Percentiles rank a stretch among this genome's conserved stretches.
phyloP scores from a whole-genome alignment of 768 basidiomycete genomes.

The Suillus subluteus region DNA sequence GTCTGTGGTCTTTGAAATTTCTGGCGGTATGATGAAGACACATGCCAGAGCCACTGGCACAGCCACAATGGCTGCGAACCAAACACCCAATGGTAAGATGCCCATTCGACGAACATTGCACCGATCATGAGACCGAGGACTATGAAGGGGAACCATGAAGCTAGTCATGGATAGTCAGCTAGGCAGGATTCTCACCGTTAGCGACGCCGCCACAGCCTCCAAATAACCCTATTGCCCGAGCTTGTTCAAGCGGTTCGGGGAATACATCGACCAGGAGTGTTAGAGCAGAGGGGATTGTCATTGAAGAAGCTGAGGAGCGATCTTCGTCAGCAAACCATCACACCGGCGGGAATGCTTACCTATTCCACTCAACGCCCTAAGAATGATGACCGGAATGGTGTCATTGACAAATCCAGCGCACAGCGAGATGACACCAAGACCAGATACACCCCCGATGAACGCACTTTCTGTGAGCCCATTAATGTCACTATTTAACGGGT shows the following conservation, averaged over 20 bases:
- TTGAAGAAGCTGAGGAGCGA: conserved; percentile 42
- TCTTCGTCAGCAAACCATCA: conserved; percentile 7
- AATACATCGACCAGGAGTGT: conserved; percentile 54
- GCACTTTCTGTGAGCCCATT: conserved; percentile 34
- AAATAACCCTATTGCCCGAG: conserved; percentile 50
- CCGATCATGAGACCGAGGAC: conserved; percentile 49
- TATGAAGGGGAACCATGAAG: conserved; percentile 17
- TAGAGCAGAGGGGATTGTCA: conserved; percentile 56
- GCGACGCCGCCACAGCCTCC: conserved; percentile 50
- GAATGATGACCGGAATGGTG: conserved; percentile 51
- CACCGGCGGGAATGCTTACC: conserved; percentile 28
- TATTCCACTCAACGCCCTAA: conserved; percentile 56
- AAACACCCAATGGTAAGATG: conserved; percentile 57
- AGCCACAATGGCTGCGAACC: conserved; percentile 45
- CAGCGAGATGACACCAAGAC: conserved; percentile 48
- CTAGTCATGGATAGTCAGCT: not conserved
- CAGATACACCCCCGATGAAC: conserved; percentile 45
- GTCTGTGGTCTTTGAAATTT: conserved; percentile 12
- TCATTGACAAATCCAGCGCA: conserved; percentile 49
- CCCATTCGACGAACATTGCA: conserved; percentile 43
- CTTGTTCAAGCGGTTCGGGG: conserved; percentile 49
- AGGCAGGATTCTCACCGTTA: conserved; percentile 36
- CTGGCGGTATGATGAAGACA: conserved; percentile 39
- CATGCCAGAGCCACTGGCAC: conserved; percentile 35
- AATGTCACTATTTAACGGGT: not conserved